Evolutionary conservation across 2,329 filamentous ascomycete genomes (phyloP).

Genomic region (Colletotrichum spaethianum): DNA sequence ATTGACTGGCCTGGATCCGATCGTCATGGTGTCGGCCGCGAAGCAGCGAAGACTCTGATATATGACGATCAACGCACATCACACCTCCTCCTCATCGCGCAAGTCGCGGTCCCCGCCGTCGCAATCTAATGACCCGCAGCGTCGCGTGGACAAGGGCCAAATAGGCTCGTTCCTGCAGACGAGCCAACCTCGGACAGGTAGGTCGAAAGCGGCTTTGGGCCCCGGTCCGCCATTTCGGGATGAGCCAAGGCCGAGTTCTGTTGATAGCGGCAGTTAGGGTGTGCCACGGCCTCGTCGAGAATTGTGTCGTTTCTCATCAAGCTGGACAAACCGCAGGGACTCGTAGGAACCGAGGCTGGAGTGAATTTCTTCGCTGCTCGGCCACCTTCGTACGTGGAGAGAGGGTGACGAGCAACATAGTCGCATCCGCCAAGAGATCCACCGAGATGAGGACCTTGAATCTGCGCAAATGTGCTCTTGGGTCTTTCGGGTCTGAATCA

Average conservation of each 20-base stretch:
- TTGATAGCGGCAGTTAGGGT: background rate
- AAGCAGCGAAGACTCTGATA: background rate
- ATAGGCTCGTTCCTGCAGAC: conserved; percentile 23
- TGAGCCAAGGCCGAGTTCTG: conserved; percentile 3
- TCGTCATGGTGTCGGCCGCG: background rate
- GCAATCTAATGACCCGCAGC: conserved; percentile 27
- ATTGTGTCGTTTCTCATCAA: background rate
- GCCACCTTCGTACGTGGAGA: background rate
- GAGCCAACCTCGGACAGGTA: conserved; percentile 34
- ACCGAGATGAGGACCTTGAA: conserved; percentile 19
- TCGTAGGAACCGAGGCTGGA: background rate
- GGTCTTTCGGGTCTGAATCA: too few relatives aligned
- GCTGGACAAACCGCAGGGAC: background rate
- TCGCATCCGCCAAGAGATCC: conserved; percentile 21
- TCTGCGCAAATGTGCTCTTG: conserved; percentile 29
- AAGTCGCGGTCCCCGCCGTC: background rate
- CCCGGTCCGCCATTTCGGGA: conserved; percentile 7
- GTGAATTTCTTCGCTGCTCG: background rate
- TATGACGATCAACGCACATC: background rate
- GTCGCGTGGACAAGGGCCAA: background rate
- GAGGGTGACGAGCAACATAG: background rate
- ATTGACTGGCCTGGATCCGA: background rate
- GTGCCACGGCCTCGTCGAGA: background rate
- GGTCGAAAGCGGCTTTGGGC: conserved; percentile 12
- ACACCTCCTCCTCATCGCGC: background rate